Percentiles rank a stretch among this genome's conserved stretches.
These are phyloP conservation scores for Candida wancherniae DNA, from an alignment of 805 yeast species.

Conservation along the genomic window DNA sequence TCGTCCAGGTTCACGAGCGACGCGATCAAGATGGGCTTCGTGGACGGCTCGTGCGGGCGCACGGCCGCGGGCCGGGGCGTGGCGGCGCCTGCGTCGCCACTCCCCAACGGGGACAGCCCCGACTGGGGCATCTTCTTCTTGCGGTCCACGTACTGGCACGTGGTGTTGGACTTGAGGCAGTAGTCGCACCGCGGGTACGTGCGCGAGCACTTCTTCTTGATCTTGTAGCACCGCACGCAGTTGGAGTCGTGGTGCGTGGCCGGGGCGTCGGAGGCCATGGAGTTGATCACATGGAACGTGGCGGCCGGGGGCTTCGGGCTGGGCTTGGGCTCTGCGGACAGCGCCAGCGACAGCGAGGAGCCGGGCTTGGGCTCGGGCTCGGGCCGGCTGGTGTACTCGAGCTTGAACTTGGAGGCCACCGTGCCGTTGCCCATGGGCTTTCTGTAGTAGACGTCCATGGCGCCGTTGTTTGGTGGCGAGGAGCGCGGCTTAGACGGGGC, in stretches of 20 bases:
- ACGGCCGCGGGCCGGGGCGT: not conserved
- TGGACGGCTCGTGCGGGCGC: not conserved
- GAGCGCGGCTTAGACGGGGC: no score
- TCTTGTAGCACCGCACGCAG: constrained; percentile 37
- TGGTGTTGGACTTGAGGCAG: constrained; percentile 32
- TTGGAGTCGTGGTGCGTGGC: constrained; percentile 32
- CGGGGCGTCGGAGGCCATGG: constrained; percentile 7
- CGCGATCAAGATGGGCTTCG: constrained; percentile 9
- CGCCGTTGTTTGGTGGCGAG: no score
- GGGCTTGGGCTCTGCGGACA: not conserved
- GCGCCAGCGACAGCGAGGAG: constrained; percentile 1
- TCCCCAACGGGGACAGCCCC: constrained; percentile 3
- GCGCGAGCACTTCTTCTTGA: constrained; percentile 40
- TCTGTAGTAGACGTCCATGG: constrained; percentile 34
- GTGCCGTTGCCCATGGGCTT: constrained; percentile 39
- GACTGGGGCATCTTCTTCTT: constrained; percentile 20
- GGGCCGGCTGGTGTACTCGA: constrained; percentile 8
- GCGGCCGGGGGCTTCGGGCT: constrained; percentile 2
- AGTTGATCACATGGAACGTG: constrained; percentile 5
- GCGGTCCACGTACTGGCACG: constrained; percentile 35
- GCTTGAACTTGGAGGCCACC: constrained; percentile 32
- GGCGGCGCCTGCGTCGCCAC: constrained; percentile 1
- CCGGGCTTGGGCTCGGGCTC: constrained; percentile 4
- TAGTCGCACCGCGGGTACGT: constrained; percentile 35
- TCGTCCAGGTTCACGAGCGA: constrained; percentile 11